phyloP scores from a whole-genome alignment of 441 rosid species.

The Adansonia rubrostipa region DNA sequence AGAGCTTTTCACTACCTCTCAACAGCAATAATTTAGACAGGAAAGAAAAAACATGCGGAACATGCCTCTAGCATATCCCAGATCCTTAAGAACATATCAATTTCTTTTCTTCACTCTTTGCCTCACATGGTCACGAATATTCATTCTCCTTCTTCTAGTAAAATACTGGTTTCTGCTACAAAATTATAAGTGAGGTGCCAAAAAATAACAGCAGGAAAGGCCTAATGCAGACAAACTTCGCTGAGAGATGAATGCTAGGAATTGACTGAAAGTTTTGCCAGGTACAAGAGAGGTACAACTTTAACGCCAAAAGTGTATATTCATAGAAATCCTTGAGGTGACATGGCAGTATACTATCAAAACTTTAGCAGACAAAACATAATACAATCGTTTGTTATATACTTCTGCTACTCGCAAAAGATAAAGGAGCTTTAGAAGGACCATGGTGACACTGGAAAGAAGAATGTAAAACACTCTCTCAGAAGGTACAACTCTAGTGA shows the following conservation, averaged over 20 bases:
- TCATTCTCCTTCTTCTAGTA: neutral
- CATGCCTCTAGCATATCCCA: conserved; percentile 3
- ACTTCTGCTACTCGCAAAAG: neutral
- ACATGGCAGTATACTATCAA: neutral
- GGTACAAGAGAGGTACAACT: neutral
- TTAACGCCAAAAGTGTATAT: neutral
- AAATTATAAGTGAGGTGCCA: neutral
- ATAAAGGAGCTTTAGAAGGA: conserved; percentile 6
- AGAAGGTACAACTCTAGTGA: neutral
- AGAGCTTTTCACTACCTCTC: conserved; percentile 13
- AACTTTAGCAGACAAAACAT: neutral
- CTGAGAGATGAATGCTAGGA: neutral
- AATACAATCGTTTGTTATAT: neutral
- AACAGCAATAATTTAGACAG: neutral
- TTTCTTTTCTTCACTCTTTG: conserved; percentile 6
- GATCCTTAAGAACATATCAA: neutral
- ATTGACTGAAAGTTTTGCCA: neutral
- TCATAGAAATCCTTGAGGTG: conserved; percentile 2
- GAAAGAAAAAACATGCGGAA: conserved; percentile 4
- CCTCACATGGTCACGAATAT: neutral
- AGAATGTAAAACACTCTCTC: neutral
- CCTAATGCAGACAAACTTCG: conserved; percentile 21
- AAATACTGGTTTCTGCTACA: conserved; percentile 11
- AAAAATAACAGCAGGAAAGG: neutral
- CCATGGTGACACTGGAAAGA: neutral